Conservation (phyloP, 768 basidiomycete genomes). For the Strobilomyces confusus region DNA sequence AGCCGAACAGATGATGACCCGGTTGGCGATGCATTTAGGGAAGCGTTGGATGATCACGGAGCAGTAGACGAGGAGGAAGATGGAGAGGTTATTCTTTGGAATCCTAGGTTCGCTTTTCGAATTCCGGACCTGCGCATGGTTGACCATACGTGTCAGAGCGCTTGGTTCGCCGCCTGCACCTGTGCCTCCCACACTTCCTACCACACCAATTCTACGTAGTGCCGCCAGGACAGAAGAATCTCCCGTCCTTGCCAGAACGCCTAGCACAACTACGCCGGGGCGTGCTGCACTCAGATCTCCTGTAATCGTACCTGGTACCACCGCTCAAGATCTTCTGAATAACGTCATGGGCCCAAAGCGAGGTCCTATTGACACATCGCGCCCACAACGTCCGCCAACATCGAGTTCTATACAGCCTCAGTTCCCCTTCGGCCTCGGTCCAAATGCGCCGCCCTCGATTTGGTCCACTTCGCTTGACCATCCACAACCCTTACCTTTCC, state of each 20-base stretch:
- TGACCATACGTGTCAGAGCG: slow-evolving; percentile 13
- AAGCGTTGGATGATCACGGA: slow-evolving; percentile 39
- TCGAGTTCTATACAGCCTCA: slow-evolving; percentile 37
- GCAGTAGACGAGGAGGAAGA: slow-evolving; percentile 46
- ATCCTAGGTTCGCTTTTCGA: slow-evolving; percentile 48
- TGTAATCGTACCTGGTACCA: slow-evolving; percentile 37
- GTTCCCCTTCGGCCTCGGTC: slow-evolving; percentile 51
- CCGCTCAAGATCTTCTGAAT: slow-evolving; percentile 65
- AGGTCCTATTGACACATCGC: slow-evolving; percentile 14
- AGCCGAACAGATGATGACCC: slow-evolving; percentile 75
- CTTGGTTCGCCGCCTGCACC: slow-evolving; percentile 18
- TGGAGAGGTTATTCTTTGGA: slow-evolving; percentile 71
- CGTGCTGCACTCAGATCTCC: slow-evolving; percentile 26
- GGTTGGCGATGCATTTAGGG: slow-evolving; percentile 62
- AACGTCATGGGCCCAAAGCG: slow-evolving; percentile 31
- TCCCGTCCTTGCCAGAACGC: neutral
- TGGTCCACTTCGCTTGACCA: slow-evolving; percentile 63
- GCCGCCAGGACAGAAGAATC: slow-evolving; percentile 5
- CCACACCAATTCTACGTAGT: slow-evolving; percentile 14
- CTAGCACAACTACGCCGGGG: slow-evolving; percentile 15
- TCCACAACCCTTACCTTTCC: slow-evolving; percentile 13
- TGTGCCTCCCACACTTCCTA: slow-evolving; percentile 12
- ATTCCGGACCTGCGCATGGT: neutral
- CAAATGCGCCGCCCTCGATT: slow-evolving; percentile 52
- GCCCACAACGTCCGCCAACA: slow-evolving; percentile 11